phyloP scores from a whole-genome alignment of 768 basidiomycete species.

The Phallus indusiatus region DNA sequence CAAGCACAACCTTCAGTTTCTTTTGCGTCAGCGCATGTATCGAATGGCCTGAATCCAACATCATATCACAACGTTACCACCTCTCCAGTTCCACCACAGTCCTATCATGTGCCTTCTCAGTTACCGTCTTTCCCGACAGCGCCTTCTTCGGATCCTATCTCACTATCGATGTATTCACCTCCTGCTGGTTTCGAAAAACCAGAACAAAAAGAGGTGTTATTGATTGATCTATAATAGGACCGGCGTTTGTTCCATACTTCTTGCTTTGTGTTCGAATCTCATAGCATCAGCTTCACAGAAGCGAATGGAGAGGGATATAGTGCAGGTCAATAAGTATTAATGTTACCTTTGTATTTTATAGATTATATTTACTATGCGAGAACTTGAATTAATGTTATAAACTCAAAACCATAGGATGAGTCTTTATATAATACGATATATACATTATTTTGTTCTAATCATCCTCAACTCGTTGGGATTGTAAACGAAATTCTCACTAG shows the following conservation, averaged over 20 bases:
- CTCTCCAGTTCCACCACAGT: not conserved
- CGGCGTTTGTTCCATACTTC: not conserved
- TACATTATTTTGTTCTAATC: slow-evolving; percentile 73
- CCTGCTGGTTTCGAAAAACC: slow-evolving; percentile 41
- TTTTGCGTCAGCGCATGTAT: not conserved
- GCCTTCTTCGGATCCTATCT: slow-evolving; percentile 50
- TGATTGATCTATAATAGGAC: slow-evolving; percentile 31
- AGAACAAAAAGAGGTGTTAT: slow-evolving; percentile 53
- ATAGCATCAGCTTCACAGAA: no score
- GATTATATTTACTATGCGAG: no score
- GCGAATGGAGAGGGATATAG: no score
- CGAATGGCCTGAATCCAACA: not conserved
- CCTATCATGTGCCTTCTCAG: slow-evolving; percentile 1
- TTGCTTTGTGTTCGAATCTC: not conserved
- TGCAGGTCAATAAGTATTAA: no score
- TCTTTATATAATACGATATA: not conserved
- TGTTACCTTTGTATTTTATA: no score
- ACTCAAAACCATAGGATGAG: no score
- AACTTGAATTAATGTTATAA: not conserved
- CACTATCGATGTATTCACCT: slow-evolving; percentile 39
- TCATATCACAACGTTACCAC: not conserved
- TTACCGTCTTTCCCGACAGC: slow-evolving; percentile 58
- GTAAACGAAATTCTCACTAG: slow-evolving; percentile 77
- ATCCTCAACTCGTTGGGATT: slow-evolving; percentile 71
- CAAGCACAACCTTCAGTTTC: not conserved